These are phyloP conservation scores for Prunus kanzakura DNA, from an alignment of 306 rosid species.

Conservation along the genomic window DNA sequence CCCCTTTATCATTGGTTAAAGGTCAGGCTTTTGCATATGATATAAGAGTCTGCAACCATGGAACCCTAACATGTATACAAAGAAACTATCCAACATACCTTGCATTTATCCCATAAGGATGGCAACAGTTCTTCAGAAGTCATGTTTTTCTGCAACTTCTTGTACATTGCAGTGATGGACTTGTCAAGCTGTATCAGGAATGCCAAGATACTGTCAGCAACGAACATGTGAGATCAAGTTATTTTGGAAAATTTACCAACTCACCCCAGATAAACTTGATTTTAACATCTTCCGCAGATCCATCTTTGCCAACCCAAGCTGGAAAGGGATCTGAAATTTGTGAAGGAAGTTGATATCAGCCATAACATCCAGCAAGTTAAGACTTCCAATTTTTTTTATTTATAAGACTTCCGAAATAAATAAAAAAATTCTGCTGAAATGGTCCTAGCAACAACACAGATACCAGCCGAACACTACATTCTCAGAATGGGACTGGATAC, in stretches of 20 bases:
- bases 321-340: constrained; percentile 87
- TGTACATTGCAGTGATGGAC: constrained; percentile 74
- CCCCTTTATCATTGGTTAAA: neutral
- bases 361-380: neutral
- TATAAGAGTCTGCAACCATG: neutral
- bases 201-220: constrained; percentile 16
- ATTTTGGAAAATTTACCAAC: constrained; percentile 5
- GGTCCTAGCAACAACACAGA: neutral
- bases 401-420: too few species aligned
- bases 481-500: neutral
- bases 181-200: constrained; percentile 63
- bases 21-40: neutral
- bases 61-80: neutral
- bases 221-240: constrained; percentile 5
- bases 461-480: neutral
- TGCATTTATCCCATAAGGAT: constrained; percentile 98
- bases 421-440: neutral
- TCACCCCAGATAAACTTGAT: constrained; percentile 88
- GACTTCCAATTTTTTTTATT: neutral
- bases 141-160: constrained; percentile 94
- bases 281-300: constrained; percentile 88
- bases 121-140: constrained; percentile 95
- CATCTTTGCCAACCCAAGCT: constrained; percentile 79
- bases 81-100: constrained; percentile 47
- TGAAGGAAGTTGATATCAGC: constrained; percentile 18